Conservation (phyloP, 169 alveolate genomes). For the Babesia bovis region DNA sequence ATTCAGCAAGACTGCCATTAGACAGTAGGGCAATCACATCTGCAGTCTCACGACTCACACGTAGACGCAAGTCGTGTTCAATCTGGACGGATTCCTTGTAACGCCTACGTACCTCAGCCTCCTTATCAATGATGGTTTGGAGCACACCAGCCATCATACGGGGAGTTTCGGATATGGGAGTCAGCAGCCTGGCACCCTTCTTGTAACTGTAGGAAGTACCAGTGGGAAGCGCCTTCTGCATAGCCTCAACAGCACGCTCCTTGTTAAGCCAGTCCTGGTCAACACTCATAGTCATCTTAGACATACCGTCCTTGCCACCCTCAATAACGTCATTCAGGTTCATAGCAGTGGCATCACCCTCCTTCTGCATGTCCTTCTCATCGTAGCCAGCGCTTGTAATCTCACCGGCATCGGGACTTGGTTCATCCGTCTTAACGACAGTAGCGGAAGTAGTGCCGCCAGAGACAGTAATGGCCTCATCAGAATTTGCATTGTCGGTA, state of each 20-base stretch:
- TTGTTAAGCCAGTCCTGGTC: constrained; percentile 44
- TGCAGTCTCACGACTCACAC: constrained; percentile 61
- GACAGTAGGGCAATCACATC: constrained; percentile 47
- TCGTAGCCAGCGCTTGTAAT: not conserved
- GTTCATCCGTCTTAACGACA: not conserved
- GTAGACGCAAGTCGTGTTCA: constrained; percentile 53
- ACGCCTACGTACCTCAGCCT: constrained; percentile 54
- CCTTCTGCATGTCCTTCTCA: constrained; percentile 29
- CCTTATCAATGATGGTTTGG: constrained; percentile 67
- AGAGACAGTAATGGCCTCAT: not conserved
- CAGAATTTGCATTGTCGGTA: not conserved
- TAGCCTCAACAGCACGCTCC: constrained; percentile 25
- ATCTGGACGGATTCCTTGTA: constrained; percentile 29
- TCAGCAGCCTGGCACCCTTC: constrained; percentile 27
- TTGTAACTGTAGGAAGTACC: constrained; percentile 56
- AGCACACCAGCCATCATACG: constrained; percentile 60
- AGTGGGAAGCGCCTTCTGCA: constrained; percentile 34
- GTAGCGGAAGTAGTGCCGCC: not conserved
- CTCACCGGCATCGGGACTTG: not conserved
- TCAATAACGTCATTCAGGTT: constrained; percentile 12
- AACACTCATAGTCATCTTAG: constrained; percentile 35
- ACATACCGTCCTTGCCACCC: constrained; percentile 4
- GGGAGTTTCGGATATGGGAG: constrained; percentile 38
- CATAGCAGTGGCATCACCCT: constrained; percentile 5
- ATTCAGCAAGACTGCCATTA: constrained; percentile 18